Evolutionary conservation across 257 asterid species (phyloP).

Genomic region (Rehmannia glutinosa): DNA sequence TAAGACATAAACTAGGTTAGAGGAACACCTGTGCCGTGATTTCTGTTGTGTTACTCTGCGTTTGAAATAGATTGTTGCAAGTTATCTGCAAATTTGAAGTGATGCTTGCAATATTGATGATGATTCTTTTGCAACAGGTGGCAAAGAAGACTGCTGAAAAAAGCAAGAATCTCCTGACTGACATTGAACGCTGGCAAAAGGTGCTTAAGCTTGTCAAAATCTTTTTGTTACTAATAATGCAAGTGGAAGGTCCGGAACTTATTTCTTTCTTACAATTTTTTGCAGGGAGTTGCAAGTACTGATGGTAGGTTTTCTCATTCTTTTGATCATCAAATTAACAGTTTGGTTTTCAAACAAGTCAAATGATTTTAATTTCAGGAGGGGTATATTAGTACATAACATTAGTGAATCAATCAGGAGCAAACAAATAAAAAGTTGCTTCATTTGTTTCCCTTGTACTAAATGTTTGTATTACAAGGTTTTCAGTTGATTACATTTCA

Average conservation of each 20-base stretch:
- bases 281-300: slow-evolving; percentile 96
- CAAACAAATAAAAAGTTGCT: slow-evolving; percentile 7
- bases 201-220: slow-evolving; percentile 24
- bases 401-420: background rate
- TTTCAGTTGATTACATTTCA: background rate
- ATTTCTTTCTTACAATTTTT: slow-evolving; percentile 18
- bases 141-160: slow-evolving; percentile 90
- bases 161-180: slow-evolving; percentile 82
- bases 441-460: background rate
- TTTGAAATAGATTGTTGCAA: background rate
- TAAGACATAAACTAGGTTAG: background rate
- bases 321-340: background rate
- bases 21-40: background rate
- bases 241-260: slow-evolving; percentile 20
- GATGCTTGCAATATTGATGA: background rate
- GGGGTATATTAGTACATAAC: background rate
- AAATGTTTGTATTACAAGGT: background rate
- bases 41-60: background rate
- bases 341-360: background rate
- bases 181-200: slow-evolving; percentile 96
- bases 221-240: slow-evolving; percentile 4
- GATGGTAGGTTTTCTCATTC: slow-evolving; percentile 56
- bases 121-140: slow-evolving; percentile 44
- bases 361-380: background rate
- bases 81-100: background rate